Evolutionary conservation across 768 basidiomycete genomes (phyloP), one percentile per base, ranked within the genome.

Genomic region (Russula earlei): DNA sequence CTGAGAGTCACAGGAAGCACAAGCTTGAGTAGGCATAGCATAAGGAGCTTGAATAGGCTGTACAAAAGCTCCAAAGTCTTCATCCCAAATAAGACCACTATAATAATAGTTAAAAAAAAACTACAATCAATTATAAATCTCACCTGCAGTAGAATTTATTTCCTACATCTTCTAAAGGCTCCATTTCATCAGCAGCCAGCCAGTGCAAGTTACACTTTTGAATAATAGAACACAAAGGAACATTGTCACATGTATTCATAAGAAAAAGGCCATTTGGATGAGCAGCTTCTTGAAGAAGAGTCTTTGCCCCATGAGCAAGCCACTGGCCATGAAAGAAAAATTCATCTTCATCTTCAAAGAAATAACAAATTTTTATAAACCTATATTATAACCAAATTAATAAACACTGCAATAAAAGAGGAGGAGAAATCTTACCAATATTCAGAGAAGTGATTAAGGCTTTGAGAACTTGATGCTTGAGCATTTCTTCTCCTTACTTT

Each of bases 271-370:
- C 74, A 55, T 78, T 76, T 0, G 85, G 74, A 54, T 89, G 85
- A 0, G 84, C 75, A 0, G 77, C 75, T 61, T 89, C 81, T 60
- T 86, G 82, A 1, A 87, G 70, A 10, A 84, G 61, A 0, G 84
- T 87, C 61, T 83, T 80, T 19, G 75, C 79, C 10, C 81, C 81
- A 69, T 86, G 87, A 8, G 72, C 69, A 54, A 80, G 74, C 87
- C 87, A 89, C 54, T 84, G 83, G 1, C 77, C 84, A 66, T 89
- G 87, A 52, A 85, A 82, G 69, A 72, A 75, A 63, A 81, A 82
- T 51, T 61, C 61, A 10, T 61, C 68, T 8, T 64, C 52, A 22
- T 71, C 66, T 50, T 83, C 77, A 57, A 77, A 84, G 54, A 89
- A 77, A 60, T 82, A 85, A 4, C 72, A 74, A 40, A 88, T 83